These are phyloP conservation scores for Candida neerlandica DNA, from an alignment of 1,139 yeast genomes.

Conservation along the genomic window DNA sequence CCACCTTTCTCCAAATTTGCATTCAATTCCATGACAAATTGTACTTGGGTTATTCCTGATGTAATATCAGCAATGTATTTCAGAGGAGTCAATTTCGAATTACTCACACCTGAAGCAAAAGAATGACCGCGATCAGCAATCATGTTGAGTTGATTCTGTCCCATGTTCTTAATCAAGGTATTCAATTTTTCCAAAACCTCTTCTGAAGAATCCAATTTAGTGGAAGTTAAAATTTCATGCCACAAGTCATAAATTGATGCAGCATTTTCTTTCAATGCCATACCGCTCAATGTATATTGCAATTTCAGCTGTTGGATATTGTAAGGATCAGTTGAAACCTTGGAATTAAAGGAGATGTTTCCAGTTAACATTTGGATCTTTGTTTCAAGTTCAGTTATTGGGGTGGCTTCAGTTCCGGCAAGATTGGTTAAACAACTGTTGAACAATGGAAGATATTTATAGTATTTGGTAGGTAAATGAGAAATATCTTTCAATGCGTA, in stretches of 20 bases:
- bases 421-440: conserved; percentile 79
- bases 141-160: conserved; percentile 75
- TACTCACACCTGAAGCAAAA: conserved; percentile 72
- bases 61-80: conserved; percentile 64
- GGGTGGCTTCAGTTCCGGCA: conserved; percentile 68
- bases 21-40: conserved; percentile 66
- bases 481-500: conserved; percentile 60
- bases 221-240: conserved; percentile 65
- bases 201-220: conserved; percentile 53
- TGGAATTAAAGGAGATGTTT: conserved; percentile 66
- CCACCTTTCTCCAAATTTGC: conserved; percentile 51
- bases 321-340: conserved; percentile 58
- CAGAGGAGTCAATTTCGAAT: conserved; percentile 62
- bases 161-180: conserved; percentile 70
- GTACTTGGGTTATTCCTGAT: conserved; percentile 75
- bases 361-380: conserved; percentile 84
- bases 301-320: conserved; percentile 47
- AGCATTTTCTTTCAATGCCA: conserved; percentile 70
- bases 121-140: conserved; percentile 90
- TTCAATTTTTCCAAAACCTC: conserved; percentile 69
- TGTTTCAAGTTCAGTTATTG: conserved; percentile 84
- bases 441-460: conserved; percentile 76
- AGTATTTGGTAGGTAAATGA: conserved; percentile 58
- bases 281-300: conserved; percentile 61
- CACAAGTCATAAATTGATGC: conserved; percentile 63